Conservation (phyloP, 176 grass and related monocot species). For the Aegilops bicornis region DNA sequence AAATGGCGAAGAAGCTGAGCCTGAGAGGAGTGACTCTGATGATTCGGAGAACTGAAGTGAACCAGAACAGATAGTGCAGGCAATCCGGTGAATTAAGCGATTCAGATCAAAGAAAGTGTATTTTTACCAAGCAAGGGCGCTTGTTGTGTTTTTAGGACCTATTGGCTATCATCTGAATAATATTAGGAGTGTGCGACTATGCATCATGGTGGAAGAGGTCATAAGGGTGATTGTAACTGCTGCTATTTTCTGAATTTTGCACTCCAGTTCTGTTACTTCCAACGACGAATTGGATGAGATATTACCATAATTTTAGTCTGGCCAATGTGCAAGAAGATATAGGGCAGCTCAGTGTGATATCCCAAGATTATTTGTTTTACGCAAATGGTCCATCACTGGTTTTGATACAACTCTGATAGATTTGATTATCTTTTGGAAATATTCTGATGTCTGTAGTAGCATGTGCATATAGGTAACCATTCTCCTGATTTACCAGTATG, state of each 20-base stretch:
- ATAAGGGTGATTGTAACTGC: neutral
- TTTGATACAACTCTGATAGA: too few species aligned
- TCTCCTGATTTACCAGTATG: too few species aligned
- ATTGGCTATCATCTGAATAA: neutral
- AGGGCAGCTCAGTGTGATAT: too few species aligned
- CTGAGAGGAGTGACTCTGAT: constrained; percentile 74
- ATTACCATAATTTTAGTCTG: too few species aligned
- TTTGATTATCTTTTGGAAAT: too few species aligned
- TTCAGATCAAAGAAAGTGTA: neutral
- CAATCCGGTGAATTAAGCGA: neutral
- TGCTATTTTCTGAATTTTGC: constrained; percentile 11
- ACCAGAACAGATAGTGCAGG: neutral
- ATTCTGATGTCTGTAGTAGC: too few species aligned
- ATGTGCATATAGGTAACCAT: too few species aligned
- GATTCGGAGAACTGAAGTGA: constrained; percentile 56
- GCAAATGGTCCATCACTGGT: too few species aligned
- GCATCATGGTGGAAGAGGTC: neutral
- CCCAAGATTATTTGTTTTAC: too few species aligned
- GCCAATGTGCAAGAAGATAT: too few species aligned
- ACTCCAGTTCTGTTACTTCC: neutral
- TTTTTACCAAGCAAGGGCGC: neutral
- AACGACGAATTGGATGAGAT: neutral
- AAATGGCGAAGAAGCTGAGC: constrained; percentile 63
- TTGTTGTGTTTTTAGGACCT: neutral
- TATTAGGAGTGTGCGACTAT: neutral